phyloP scores from a whole-genome alignment of 768 basidiomycete genomes.

The Tylopilus subfusipes region DNA sequence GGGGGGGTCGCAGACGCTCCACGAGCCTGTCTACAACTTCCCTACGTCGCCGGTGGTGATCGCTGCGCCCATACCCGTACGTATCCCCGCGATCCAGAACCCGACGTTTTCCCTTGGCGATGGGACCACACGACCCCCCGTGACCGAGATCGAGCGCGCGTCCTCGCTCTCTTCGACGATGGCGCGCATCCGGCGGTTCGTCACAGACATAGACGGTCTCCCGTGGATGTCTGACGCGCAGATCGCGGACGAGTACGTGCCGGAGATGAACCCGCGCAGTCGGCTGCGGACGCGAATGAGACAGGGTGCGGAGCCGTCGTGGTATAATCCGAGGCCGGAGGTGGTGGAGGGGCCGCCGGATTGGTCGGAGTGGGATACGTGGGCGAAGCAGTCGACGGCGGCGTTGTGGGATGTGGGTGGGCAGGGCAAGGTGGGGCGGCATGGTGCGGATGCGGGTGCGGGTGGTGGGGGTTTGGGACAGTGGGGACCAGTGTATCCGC shows the following conservation, averaged over 20 bases:
- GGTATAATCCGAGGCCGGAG: constrained; percentile 24
- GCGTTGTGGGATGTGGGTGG: constrained; percentile 3
- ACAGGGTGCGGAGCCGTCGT: constrained; percentile 24
- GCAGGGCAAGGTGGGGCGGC: background rate
- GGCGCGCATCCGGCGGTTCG: constrained; percentile 35
- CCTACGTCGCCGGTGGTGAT: background rate
- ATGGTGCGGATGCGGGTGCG: background rate
- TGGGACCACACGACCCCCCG: no score
- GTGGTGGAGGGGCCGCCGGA: background rate
- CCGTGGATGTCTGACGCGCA: constrained; percentile 44
- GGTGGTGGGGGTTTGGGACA: background rate
- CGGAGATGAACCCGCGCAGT: constrained; percentile 27
- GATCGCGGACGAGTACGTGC: constrained; percentile 44
- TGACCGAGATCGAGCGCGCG: no score
- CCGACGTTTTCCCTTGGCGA: no score
- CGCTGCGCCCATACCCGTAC: background rate
- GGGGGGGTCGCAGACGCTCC: constrained; percentile 18
- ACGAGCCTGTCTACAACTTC: constrained; percentile 6
- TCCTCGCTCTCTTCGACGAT: constrained; percentile 26
- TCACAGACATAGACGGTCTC: constrained; percentile 35
- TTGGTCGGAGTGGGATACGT: constrained; percentile 23
- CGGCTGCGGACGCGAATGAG: constrained; percentile 10
- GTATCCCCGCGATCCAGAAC: background rate
- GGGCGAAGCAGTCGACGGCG: constrained; percentile 23
- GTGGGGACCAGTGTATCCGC: constrained; percentile 17